Evolutionary conservation across 2,329 filamentous ascomycete genomes (phyloP), one percentile per base, ranked within the genome.

Genomic region (Monascus ruber): DNA sequence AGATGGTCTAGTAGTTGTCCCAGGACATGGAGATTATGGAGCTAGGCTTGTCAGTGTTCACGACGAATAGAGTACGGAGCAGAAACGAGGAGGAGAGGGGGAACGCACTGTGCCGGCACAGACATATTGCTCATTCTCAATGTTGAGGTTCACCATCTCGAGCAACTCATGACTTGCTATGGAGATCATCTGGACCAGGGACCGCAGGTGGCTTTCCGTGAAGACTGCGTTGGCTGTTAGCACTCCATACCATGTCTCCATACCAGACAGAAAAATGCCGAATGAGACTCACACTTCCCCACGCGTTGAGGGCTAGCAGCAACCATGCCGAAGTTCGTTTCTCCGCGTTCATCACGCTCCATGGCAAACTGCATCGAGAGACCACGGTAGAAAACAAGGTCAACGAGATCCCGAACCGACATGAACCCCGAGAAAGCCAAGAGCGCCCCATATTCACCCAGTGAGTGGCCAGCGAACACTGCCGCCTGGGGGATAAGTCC

Each of bases 361-460:
- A 96, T 89, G 10, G 91, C 89, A 31, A 95, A 88, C 68, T 96
- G 89, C 89, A 96, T 96, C 24, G 89, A 95, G 54, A 96, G 70
- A 55, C 89, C 89, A 62, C 89, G 85, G 70, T 96, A 96, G 74
- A 96, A 96, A 39, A 96, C 89, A 38, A 96, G 85, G 0, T 89
- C 94, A 1, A 95, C 88, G 59, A 96, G 71, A 47, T 81, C 87
- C 70, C 95, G 88, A 53, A 95, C 95, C 4, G 89, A 88, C 82
- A 96, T 91, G 56, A 95, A 87, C 54, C 94, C 86, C 4, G 89
- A 89, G 43, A 96, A 73, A 5, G 91, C 88, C 41, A 88, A 88
- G 46, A 96, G 79, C 6, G 89, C 89, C 48, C 86, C 94, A 71
- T 95, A 96, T 68, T 96, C 89, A 61, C 89, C 89, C 9, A 96